Base-by-base conservation (phyloP, 495 filamentous ascomycete species). In the Trichoderma erinaceum region DNA sequence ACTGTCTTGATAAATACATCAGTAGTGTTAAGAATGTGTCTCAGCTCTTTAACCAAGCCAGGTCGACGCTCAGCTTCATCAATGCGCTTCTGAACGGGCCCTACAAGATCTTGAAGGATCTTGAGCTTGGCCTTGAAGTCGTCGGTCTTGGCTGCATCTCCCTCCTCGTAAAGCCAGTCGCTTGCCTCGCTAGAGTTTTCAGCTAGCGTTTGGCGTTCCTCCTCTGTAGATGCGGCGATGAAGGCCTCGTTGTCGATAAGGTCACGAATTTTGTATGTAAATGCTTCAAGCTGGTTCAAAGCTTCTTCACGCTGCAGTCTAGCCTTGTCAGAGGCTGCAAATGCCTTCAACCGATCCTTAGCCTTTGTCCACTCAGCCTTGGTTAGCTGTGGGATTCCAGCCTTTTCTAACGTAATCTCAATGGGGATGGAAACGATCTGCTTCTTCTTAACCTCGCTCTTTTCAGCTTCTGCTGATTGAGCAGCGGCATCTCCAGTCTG, bases 131-230 rank as follows among this genome's bases (percentile, higher is more conserved):
- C 82, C 74, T 87, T 89, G 75, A 97, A 84, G 25, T 86, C 88
- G 3, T 88, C 84, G 27, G 86, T 86, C 48, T 85, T 79, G 0
- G 95, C 92, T 66, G 91, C 85, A 8, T 85, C 87, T 56, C 94
- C 92, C 66, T 93, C 92, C 44, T 84, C 90, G 74, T 97, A 96
- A 41, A 99, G 85, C 94, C 95, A 98, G 44, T 97, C 92, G 68
- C 89, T 89, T 13, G 88, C 85, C 21, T 85, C 86, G 41, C 83
- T 83, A 50, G 88, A 80, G 72, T 87, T 87, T 67, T 86, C 78
- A 70, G 88, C 84, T 15, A 98, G 85, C 32, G 73, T 72, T 4
- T 79, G 74, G 41, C 91, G 82, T 69, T 91, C 84, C 25, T 84
- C 83, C 1, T 82, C 75, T 61, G 88, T 93, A 61, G 92, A 87